Evolutionary conservation across 495 filamentous ascomycete species (phyloP), one percentile per base, ranked within the genome.

Genomic region (Talaromyces nanjingensis): DNA sequence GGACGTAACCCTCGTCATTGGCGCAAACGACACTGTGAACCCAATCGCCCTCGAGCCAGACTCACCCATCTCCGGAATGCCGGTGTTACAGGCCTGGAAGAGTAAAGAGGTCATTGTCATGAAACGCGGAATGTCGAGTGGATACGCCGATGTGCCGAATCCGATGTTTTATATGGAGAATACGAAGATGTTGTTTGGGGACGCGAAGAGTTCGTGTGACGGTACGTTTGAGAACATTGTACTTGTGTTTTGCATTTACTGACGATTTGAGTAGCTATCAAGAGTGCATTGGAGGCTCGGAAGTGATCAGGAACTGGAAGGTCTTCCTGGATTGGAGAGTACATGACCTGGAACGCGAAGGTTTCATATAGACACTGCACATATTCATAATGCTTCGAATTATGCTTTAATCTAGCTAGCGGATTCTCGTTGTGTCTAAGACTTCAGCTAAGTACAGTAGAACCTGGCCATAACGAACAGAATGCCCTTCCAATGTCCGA

Each of bases 111-210:
- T 91, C 4, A 82, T 93, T 60, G 88, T 93, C 14, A 92, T 93
- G 90, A 93, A 93, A 78, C 79, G 90, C 18, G 84, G 89, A 49
- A 86, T 92, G 88, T 84, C 86, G 0, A 89, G 86, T 68, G 90
- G 90, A 71, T 93, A 93, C 71, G 86, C 90, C 37, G 90, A 93
- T 72, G 89, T 93, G 4, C 88, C 87, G 8, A 93, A 93, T 72
- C 90, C 90, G 22, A 91, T 93, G 89, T 93, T 93, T 75, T 92
- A 85, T 72, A 91, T 90, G 88, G 87, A 88, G 0, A 86, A 86
- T 25, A 91, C 89, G 7, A 89, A 85, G 73, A 93, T 92, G 90
- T 73, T 93, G 20, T 93, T 93, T 72, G 90, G 90, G 25, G 90
- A 93, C 77, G 90, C 90, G 5, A 90, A 89, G 76, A 81, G 84